Conservation (phyloP, 2,329 filamentous ascomycete species). For the Diatrype stigma region DNA sequence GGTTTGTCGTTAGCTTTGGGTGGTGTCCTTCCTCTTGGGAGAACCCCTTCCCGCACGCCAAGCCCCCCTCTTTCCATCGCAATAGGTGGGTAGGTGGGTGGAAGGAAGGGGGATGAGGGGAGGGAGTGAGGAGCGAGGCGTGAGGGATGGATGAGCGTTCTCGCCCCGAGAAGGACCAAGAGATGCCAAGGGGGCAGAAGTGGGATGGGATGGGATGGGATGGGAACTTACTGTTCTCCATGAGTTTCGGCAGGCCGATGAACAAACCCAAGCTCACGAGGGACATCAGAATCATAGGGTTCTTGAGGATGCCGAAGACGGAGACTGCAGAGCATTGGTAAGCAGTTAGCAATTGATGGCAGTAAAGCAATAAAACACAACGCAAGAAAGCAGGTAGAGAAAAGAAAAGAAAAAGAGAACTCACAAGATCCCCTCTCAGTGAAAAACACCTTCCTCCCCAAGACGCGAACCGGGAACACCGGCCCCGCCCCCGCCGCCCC, state of each 20-base stretch:
- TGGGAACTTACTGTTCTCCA: constrained; percentile 80
- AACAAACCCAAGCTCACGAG: constrained; percentile 78
- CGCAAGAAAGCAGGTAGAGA: constrained; percentile 1
- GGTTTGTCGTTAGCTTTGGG: constrained; percentile 1
- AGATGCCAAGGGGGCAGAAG: background rate
- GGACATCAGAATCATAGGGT: constrained; percentile 94
- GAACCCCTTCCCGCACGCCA: too few relatives aligned
- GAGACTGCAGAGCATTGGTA: constrained; percentile 52
- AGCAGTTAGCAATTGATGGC: background rate
- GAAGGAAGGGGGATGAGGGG: background rate
- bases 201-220: background rate
- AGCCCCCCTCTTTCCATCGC: background rate
- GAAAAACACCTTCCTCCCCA: constrained; percentile 70
- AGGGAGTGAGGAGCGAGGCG: background rate
- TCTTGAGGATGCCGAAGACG: constrained; percentile 79
- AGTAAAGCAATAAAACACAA: background rate
- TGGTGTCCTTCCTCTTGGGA: too few relatives aligned
- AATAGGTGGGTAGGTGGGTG: background rate
- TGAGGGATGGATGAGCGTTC: background rate
- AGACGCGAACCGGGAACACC: constrained; percentile 57
- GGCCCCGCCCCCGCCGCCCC: constrained; percentile 18
- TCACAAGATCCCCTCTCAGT: constrained; percentile 71
- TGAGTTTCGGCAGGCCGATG: constrained; percentile 88
- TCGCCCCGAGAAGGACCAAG: too few relatives aligned
- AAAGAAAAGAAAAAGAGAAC: constrained; percentile 30